phyloP scores from a whole-genome alignment of 331 rosid species.

The Spiraea crenata region DNA sequence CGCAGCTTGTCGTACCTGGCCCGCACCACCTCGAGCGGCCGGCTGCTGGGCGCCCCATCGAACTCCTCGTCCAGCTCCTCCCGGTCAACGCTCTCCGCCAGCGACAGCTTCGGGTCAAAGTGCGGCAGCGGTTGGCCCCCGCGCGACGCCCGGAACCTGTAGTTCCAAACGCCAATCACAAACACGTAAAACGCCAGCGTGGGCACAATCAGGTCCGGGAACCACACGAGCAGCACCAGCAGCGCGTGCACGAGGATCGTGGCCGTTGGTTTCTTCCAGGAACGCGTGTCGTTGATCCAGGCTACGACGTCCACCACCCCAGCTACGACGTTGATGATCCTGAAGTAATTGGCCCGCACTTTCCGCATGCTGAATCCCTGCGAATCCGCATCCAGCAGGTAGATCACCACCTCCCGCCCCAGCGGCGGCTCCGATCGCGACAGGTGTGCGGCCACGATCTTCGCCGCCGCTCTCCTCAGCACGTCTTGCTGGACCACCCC shows the following conservation, averaged over 20 bases:
- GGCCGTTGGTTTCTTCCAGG: slow-evolving; percentile 76
- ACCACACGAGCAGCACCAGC: slow-evolving; percentile 73
- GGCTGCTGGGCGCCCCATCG: slow-evolving; percentile 53
- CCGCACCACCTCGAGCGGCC: slow-evolving; percentile 35
- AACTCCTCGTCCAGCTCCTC: slow-evolving; percentile 90
- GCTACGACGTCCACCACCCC: slow-evolving; percentile 50
- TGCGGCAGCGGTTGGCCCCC: slow-evolving; percentile 45
- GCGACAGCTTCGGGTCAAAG: slow-evolving; percentile 62
- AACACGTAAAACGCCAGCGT: slow-evolving; percentile 55
- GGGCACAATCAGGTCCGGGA: slow-evolving; percentile 73
- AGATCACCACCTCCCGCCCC: slow-evolving; percentile 54
- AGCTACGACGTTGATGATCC: slow-evolving; percentile 54
- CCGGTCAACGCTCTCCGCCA: slow-evolving; percentile 48
- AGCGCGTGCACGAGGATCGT: slow-evolving; percentile 71
- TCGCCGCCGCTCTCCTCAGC: slow-evolving; percentile 58
- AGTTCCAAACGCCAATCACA: slow-evolving; percentile 71
- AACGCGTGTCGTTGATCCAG: slow-evolving; percentile 77
- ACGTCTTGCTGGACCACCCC: slow-evolving; percentile 67
- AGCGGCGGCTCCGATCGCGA: slow-evolving; percentile 76
- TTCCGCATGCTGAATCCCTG: slow-evolving; percentile 70
- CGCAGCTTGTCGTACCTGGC: slow-evolving; percentile 73
- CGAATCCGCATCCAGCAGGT: slow-evolving; percentile 74
- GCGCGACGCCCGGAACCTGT: slow-evolving; percentile 50
- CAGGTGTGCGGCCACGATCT: slow-evolving; percentile 54
- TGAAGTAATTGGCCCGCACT: slow-evolving; percentile 71